Evolutionary conservation across 2,329 filamentous ascomycete species (phyloP).

Genomic region (Sphaerulina populicola): DNA sequence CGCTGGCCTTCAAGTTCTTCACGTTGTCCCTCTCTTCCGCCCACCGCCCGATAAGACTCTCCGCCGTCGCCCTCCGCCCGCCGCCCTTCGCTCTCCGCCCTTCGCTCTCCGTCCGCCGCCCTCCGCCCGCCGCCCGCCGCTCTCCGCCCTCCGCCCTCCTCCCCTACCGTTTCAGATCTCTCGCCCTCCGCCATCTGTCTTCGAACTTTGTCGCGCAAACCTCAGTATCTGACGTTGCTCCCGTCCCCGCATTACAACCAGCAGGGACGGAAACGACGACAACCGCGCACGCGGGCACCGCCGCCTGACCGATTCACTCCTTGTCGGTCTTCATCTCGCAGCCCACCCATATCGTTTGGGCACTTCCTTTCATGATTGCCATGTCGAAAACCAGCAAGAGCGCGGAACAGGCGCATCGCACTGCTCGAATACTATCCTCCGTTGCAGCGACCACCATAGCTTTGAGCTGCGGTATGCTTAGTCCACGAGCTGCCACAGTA

Average conservation of each 20-base stretch:
- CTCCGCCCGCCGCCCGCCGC: not conserved
- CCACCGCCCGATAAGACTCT: not conserved
- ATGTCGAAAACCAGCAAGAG: not conserved
- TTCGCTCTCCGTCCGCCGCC: no score
- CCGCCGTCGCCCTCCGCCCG: not conserved
- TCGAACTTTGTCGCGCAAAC: no score
- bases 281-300: no score
- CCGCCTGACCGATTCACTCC: no score
- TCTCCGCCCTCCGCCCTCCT: not conserved
- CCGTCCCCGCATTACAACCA: no score
- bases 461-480: conserved; percentile 76
- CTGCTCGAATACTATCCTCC: conserved; percentile 70
- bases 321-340: no score
- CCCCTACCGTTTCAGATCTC: not conserved
- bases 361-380: not conserved
- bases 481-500: conserved; percentile 44
- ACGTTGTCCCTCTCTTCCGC: not conserved
- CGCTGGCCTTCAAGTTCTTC: no score
- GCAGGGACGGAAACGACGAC: no score
- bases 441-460: conserved; percentile 76
- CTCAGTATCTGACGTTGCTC: no score
- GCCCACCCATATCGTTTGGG: no score
- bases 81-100: not conserved
- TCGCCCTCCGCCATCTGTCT: no score
- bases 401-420: conserved; percentile 46